A percentile compares a stretch with the other conserved stretches of the same genome.
Evolutionary conservation across 148 eudicot species (phyloP).

Genomic region (Spergularia bocconei): DNA sequence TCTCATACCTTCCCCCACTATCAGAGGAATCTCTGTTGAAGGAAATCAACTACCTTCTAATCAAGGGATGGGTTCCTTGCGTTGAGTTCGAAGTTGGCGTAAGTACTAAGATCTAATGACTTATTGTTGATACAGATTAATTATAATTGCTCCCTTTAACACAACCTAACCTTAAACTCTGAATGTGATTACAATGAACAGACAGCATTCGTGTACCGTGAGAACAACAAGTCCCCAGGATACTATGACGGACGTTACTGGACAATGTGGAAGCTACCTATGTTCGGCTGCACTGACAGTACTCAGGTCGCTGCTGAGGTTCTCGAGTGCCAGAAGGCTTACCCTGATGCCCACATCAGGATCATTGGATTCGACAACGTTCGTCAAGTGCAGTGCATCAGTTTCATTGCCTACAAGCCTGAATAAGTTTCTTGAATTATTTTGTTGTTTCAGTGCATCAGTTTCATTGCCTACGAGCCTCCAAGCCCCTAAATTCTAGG

Average conservation of each 20-base stretch:
- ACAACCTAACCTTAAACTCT: not conserved
- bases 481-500: too few relatives aligned
- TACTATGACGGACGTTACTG: constrained; percentile 57
- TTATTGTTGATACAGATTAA: not conserved
- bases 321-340: constrained; percentile 34
- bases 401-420: constrained; percentile 51
- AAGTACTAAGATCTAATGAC: not conserved
- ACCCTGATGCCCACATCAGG: constrained; percentile 39
- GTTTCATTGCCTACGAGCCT: too few relatives aligned
- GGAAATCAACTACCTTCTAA: constrained; percentile 29
- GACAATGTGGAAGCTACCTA: constrained; percentile 59
- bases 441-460: too few relatives aligned
- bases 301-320: constrained; percentile 36
- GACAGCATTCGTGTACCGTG: constrained; percentile 39
- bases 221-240: constrained; percentile 38
- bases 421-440: constrained; percentile 4
- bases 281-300: constrained; percentile 47
- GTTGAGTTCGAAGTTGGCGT: constrained; percentile 46
- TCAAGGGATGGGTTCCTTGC: constrained; percentile 49
- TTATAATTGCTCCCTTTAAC: too few relatives aligned
- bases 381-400: constrained; percentile 54
- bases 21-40: not conserved
- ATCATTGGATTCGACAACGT: constrained; percentile 50
- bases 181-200: not conserved
- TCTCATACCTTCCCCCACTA: constrained; percentile 34